Base-by-base conservation (phyloP, 352 stramenopile genomes). In the Globisporangium cylindrosporum region DNA sequence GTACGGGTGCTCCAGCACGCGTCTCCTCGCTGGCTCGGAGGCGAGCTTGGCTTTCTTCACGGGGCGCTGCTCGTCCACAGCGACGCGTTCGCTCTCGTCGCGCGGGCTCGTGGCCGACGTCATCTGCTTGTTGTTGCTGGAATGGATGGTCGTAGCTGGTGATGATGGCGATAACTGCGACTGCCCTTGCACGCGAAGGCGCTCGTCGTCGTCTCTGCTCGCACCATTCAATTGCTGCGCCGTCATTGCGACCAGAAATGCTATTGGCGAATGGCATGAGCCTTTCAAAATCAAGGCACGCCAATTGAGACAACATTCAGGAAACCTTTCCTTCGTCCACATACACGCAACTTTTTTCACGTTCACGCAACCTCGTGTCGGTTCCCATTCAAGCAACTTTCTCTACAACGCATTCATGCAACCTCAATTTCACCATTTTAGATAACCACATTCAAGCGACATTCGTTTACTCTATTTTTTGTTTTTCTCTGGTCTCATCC, bases 1-100 rank as follows among this genome's bases (percentile, higher is more conserved):
- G 56, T 87, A 89, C 25, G 90, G 89, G 65, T 97, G 90, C 59
- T 69, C 64, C 51, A 93, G 36, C 58, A 59, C 65, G 36, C 58
- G 58, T 49, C 36, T 46, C 15, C 24, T 22, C 6, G 38, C 1
- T 10, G 18, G 3, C 12, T 15, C n/a, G 1, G n/a, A 12, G 22
- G 2, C 27, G 24, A 55, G 36, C 27, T 64, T 64, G 46, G 36
- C 20, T 24, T 62, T 61, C 65, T 70, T 70, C 20, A 56, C 25
- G 15, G 34, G 20, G 20, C 58, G 65, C 49, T 64, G 65, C 36
- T 57, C 27, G 4, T 54, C 58, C 3, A 20, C 48, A 0, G 5
- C 65, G n/a, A 49, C 48, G 58, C 65, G 59, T 34, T 70, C 57
- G 48, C 25, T 59, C 57, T 66, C 57, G 24, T 70, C 58, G n/a